Percentiles rank a stretch among this genome's conserved stretches.
Conservation (phyloP, 768 basidiomycete genomes). For the Suillus brevipes region DNA sequence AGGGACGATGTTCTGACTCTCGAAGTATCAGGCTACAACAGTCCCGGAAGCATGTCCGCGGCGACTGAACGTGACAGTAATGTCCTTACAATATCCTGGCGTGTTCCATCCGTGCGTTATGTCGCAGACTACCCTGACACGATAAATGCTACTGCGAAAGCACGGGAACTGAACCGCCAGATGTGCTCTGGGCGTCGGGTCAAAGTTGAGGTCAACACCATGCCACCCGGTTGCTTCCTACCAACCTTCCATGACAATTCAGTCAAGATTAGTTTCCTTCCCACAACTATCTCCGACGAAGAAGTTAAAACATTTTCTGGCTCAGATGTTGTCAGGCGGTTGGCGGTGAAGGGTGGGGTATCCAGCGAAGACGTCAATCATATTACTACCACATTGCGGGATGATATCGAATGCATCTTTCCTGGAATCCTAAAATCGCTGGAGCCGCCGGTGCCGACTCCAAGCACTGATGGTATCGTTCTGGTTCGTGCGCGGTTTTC, state of each 20-base stretch:
- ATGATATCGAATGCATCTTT: slow-evolving; percentile 23
- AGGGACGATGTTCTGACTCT: slow-evolving; percentile 42
- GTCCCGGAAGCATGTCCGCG: slow-evolving; percentile 43
- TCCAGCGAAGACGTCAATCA: slow-evolving; percentile 18
- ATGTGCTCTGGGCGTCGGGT: slow-evolving; percentile 44
- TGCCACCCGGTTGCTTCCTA: slow-evolving; percentile 33
- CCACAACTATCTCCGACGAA: slow-evolving; percentile 24
- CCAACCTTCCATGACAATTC: slow-evolving; percentile 31
- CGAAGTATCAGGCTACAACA: slow-evolving; percentile 41
- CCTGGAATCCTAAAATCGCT: slow-evolving; percentile 24
- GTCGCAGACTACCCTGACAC: slow-evolving; percentile 40
- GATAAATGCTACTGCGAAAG: slow-evolving; percentile 28
- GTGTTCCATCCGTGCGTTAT: slow-evolving; percentile 44
- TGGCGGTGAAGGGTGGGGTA: slow-evolving; percentile 23
- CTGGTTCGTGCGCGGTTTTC: slow-evolving; percentile 46
- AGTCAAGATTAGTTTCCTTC: slow-evolving; percentile 46
- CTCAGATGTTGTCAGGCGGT: slow-evolving; percentile 24
- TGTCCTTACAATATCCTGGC: slow-evolving; percentile 53
- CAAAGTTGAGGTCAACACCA: slow-evolving; percentile 44
- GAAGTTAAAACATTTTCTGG: slow-evolving; percentile 35
- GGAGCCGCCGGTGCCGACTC: slow-evolving; percentile 23
- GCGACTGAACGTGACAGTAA: slow-evolving; percentile 34
- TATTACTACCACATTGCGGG: slow-evolving; percentile 24
- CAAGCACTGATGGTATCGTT: slow-evolving; percentile 33
- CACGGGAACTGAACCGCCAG: slow-evolving; percentile 36